Evolutionary conservation across 1,284 basidiomycete species (phyloP).

Genomic region (Cryptococcus sp.): DNA sequence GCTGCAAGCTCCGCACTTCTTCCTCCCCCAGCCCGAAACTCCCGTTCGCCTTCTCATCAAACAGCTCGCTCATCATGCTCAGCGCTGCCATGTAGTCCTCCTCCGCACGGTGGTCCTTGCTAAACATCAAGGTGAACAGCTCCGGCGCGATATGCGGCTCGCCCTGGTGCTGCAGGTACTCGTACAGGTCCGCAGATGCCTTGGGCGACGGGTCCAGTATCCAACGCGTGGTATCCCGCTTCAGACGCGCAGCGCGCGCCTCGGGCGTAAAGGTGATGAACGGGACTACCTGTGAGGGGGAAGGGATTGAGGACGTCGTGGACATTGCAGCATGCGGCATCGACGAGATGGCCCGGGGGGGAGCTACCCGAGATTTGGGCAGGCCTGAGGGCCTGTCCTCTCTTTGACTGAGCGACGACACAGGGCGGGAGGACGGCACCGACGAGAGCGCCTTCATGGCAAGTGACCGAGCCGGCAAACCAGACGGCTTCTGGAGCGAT

Average conservation of each 20-base stretch:
- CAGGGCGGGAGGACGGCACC: conserved; percentile 30
- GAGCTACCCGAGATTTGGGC: conserved; percentile 25
- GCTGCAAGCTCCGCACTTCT: conserved; percentile 64
- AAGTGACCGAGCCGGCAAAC: conserved; percentile 36
- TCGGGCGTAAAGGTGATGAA: conserved; percentile 71
- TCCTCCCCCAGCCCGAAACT: conserved; percentile 56
- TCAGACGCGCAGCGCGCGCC: conserved; percentile 67
- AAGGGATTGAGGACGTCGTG: conserved; percentile 18
- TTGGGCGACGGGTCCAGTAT: conserved; percentile 66
- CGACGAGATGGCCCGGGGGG: conserved; percentile 27
- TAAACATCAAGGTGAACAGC: conserved; percentile 78
- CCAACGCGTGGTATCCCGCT: conserved; percentile 78
- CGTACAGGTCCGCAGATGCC: conserved; percentile 71
- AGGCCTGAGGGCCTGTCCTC: conserved; percentile 32
- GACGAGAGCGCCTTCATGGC: conserved; percentile 46
- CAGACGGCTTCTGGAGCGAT: conserved; percentile 17
- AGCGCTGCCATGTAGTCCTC: conserved; percentile 86
- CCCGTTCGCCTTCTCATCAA: conserved; percentile 62
- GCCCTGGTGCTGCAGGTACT: conserved; percentile 86
- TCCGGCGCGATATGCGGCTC: conserved; percentile 76
- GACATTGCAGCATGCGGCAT: conserved; percentile 27
- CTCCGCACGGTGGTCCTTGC: conserved; percentile 91
- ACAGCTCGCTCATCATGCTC: conserved; percentile 69
- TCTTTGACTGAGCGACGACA: conserved; percentile 17
- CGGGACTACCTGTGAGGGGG: conserved; percentile 48